phyloP scores from a whole-genome alignment of 1,139 yeast species.

The Sugiyamaella xylanicola region DNA sequence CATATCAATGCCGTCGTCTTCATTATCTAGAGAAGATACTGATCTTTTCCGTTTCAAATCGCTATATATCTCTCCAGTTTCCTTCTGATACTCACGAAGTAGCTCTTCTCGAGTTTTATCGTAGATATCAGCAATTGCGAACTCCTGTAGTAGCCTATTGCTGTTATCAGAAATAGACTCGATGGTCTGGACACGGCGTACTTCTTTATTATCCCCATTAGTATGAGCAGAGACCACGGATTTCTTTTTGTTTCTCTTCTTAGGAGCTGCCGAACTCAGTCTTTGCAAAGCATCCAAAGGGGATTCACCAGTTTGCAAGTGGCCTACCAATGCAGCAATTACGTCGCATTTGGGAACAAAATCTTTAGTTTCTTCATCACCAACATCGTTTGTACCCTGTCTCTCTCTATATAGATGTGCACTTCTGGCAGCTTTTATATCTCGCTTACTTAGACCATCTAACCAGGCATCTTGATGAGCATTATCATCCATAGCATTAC shows the following conservation, averaged over 20 bases:
- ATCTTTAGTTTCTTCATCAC: slow-evolving; percentile 3
- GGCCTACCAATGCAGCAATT: slow-evolving; percentile 46
- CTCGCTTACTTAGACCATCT: slow-evolving; percentile 47
- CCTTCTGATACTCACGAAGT: slow-evolving; percentile 52
- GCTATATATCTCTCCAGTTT: slow-evolving; percentile 50
- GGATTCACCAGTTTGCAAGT: slow-evolving; percentile 63
- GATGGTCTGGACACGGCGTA: slow-evolving; percentile 36
- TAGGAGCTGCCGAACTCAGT: slow-evolving; percentile 24
- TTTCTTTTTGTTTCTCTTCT: slow-evolving; percentile 17
- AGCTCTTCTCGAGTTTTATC: slow-evolving; percentile 62
- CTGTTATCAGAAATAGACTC: slow-evolving; percentile 54
- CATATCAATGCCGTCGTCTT: slow-evolving; percentile 21
- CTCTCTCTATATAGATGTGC: slow-evolving; percentile 39
- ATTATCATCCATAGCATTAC: slow-evolving; percentile 46
- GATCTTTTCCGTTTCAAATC: slow-evolving; percentile 33
- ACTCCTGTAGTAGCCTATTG: slow-evolving; percentile 48
- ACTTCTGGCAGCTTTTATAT: slow-evolving; percentile 51
- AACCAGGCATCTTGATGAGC: slow-evolving; percentile 55
- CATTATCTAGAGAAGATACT: slow-evolving; percentile 25
- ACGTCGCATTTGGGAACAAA: slow-evolving; percentile 32
- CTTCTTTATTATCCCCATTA: background rate
- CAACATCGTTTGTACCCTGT: background rate
- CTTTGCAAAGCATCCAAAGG: slow-evolving; percentile 58
- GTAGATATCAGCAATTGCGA: slow-evolving; percentile 51
- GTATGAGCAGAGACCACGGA: background rate